Evolutionary conservation across 2,329 filamentous ascomycete species (phyloP).

Genomic region (Fusarium sarcochroum): DNA sequence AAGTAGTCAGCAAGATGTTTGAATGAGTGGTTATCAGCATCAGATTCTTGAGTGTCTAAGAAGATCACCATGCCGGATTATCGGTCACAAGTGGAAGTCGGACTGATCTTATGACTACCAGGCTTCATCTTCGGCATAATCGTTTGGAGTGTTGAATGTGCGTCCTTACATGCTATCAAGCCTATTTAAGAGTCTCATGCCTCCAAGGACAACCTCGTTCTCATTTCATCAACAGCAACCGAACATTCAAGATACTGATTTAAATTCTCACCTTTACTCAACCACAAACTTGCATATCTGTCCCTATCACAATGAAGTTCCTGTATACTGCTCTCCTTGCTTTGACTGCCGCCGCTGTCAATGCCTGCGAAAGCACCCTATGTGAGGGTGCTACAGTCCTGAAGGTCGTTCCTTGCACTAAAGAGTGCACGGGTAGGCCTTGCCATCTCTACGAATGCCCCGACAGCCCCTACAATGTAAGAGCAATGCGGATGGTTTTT

Average conservation of each 20-base stretch:
- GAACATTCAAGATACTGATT: background rate
- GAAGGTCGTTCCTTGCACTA: background rate
- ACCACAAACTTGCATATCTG: too few species aligned
- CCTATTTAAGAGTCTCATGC: background rate
- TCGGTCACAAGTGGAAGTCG: background rate
- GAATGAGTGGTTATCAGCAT: background rate
- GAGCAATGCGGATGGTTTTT: too few species aligned
- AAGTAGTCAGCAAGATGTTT: background rate
- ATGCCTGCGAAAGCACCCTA: background rate
- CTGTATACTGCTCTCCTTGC: background rate
- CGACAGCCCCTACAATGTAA: conserved; percentile 3
- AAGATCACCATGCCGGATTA: background rate
- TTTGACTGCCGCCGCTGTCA: background rate
- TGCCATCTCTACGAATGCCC: conserved; percentile 11
- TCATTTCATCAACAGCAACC: too few species aligned
- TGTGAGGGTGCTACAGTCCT: background rate
- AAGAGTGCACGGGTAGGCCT: conserved; percentile 13
- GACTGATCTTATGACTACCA: background rate
- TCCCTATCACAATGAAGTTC: background rate
- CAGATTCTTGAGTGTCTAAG: background rate
- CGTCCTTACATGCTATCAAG: background rate
- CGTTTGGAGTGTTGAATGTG: background rate
- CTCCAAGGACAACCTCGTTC: too few species aligned
- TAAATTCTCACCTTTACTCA: too few species aligned
- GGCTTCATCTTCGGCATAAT: background rate